phyloP scores from a whole-genome alignment of 2,329 filamentous ascomycete genomes.

The Phyllosticta citrichinensis region DNA sequence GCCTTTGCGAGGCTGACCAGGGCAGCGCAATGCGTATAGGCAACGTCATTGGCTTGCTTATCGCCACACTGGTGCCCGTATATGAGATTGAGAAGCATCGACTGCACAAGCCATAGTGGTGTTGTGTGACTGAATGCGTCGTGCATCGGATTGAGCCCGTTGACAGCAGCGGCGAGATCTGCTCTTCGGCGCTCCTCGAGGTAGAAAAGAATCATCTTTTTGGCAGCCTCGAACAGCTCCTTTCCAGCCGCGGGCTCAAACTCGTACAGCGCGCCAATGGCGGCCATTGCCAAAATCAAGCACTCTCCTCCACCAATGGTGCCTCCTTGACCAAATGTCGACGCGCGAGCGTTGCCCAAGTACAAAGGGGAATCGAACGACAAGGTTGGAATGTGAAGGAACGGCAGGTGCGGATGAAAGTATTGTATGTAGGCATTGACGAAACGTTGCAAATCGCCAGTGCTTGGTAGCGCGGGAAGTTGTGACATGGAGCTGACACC shows the following conservation, averaged over 20 bases:
- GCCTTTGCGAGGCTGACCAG: slow-evolving; percentile 84
- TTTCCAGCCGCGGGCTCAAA: slow-evolving; percentile 69
- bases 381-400: slow-evolving; percentile 82
- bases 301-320: slow-evolving; percentile 73
- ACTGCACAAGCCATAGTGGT: slow-evolving; percentile 89
- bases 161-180: slow-evolving; percentile 57
- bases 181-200: slow-evolving; percentile 83
- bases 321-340: slow-evolving; percentile 44
- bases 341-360: slow-evolving; percentile 49
- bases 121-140: slow-evolving; percentile 62
- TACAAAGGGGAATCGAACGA: slow-evolving; percentile 74
- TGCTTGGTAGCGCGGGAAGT: slow-evolving; percentile 60
- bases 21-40: slow-evolving; percentile 82
- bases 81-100: slow-evolving; percentile 91
- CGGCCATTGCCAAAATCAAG: slow-evolving; percentile 76
- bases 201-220: slow-evolving; percentile 90
- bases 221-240: slow-evolving; percentile 83
- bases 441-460: slow-evolving; percentile 78
- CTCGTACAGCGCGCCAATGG: slow-evolving; percentile 81
- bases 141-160: slow-evolving; percentile 38
- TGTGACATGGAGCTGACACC: slow-evolving; percentile 22
- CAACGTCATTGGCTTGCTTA: slow-evolving; percentile 81
- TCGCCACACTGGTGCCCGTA: slow-evolving; percentile 94
- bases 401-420: slow-evolving; percentile 92
- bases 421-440: slow-evolving; percentile 83